Evolutionary conservation across 2,329 filamentous ascomycete species (phyloP), one percentile per base, ranked within the genome.

Genomic region (Phyllosticta citriasiana): DNA sequence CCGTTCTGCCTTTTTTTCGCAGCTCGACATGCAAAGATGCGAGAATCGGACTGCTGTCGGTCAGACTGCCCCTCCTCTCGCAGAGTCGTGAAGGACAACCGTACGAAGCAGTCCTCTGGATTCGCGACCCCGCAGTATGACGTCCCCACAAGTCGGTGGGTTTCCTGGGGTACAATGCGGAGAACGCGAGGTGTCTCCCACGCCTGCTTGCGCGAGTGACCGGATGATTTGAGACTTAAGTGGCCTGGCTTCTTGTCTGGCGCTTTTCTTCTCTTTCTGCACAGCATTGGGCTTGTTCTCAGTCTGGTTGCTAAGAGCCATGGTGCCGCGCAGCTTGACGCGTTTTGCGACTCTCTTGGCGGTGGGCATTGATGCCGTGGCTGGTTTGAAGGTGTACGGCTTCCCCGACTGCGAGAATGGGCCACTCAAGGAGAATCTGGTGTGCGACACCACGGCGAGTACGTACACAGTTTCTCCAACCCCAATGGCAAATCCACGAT

Each of bases 351-450:
- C 33, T 12, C 14, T 14, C 33, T 4, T 40, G 33, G 33, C 14
- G 33, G 33, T 40, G 10, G 33, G 33, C 33, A 16, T 40, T 12
- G 33, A 40, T 40, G 10, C 14, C 10, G 33, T 40, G 33, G 14
- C 9, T 14, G 33, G 33, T 40, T 16, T 40, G 33, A 53, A 22
- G 51, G 6, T 53, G 16, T 53, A 22, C 40, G 59, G 54, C 19
- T 81, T 82, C 62, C 81, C 81, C 1, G 80, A 83, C 64, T 83
- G 81, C 65, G 66, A 67, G 8, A 78, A 77, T 68, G 80, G 80
- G 0, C 81, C 80, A 0, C 68, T 83, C 52, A 77, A 72, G 55
- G 76, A 77, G 35, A 80, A 79, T 51, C 71, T 74, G 3, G 78
- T 84, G 12, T 85, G 82, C 66, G 73, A 84, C 62, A 70, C 71